These are phyloP conservation scores for Globisporangium camurandrum DNA, from an alignment of 352 stramenopile genomes.

Conservation along the genomic window DNA sequence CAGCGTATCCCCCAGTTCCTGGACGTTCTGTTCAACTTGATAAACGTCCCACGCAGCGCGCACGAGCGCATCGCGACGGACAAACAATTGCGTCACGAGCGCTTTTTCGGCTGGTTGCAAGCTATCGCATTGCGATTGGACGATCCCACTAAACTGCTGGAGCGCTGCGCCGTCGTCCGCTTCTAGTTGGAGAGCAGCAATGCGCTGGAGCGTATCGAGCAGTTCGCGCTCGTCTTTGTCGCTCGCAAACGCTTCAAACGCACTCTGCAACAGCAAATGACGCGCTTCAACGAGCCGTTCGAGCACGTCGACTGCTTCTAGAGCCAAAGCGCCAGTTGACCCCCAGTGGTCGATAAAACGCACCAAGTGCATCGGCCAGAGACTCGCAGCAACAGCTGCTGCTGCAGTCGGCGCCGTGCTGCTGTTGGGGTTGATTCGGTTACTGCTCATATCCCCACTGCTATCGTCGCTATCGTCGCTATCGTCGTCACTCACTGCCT, in stretches of 20 bases:
- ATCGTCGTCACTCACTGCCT: too few relatives aligned
- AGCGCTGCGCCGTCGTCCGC: conserved; percentile 32
- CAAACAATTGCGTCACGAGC: conserved; percentile 42
- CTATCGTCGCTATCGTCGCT: too few relatives aligned
- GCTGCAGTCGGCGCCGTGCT: too few relatives aligned
- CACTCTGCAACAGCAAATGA: conserved; percentile 65
- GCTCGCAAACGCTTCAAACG: conserved; percentile 54
- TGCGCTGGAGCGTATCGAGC: conserved; percentile 61
- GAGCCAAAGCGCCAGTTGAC: conserved; percentile 18
- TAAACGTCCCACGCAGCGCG: conserved; percentile 47
- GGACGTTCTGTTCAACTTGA: conserved; percentile 29
- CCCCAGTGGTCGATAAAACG: conserved; percentile 46
- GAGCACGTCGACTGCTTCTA: conserved; percentile 30
- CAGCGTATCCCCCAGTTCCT: conserved; percentile 41
- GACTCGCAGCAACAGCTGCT: too few relatives aligned
- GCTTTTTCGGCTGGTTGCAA: conserved; percentile 21
- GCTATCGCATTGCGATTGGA: conserved; percentile 31
- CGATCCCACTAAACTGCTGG: conserved; percentile 19
- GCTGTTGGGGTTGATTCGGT: too few relatives aligned
- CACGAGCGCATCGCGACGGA: conserved; percentile 34
- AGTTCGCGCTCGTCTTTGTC: conserved; percentile 58
- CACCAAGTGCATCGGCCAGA: conserved; percentile 44
- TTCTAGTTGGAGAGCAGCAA: conserved; percentile 54
- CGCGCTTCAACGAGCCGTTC: conserved; percentile 31
- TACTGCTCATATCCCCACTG: too few relatives aligned